Evolutionary conservation across 305 asterid species (phyloP), one percentile per base, ranked within the genome.

Genomic region (Fraxinus baroniana): DNA sequence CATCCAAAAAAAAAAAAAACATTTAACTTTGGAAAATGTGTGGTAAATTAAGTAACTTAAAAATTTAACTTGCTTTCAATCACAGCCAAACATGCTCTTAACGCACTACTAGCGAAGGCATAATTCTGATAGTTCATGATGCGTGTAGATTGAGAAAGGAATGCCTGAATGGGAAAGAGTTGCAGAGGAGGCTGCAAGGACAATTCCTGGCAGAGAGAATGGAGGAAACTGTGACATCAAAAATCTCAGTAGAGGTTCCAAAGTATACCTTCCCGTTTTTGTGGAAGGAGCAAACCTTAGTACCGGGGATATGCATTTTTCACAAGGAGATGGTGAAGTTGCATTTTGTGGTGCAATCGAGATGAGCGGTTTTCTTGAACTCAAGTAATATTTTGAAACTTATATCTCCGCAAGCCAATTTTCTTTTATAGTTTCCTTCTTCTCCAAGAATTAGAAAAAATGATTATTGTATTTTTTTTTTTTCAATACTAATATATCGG

Each of bases 201-300:
- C 99, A 30, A 89, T 95, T 10, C 99, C 99, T 1, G 99, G 99
- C 20, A 88, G 99, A 84, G 99, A 95, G 90, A 95, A 94, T 44
- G 98, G 98, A 17, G 98, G 98, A 22, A 94, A 94, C 75, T 95
- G 98, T 74, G 99, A 95, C 91, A 94, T 95, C 37, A 95, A 95
- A 60, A 95, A 95, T 85, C 97, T 95, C 3, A 95, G 99, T 83
- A 86, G 97, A 85, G 99, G 98, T 30, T 93, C 98, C n/a, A 95
- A 95, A 83, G 86, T 95, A 55, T 95, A 95, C 88, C 98, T 95
- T 76, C 99, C 99, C 0, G 98, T 95, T 4, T 95, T 95, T 46
- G 95, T 95, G 5, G 98, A 94, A 70, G 99, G 99, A 41, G 98
- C 99, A 39, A 94, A 95, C 82, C 92, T 95, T 33, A 94, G 99